Conservation (phyloP, 1,139 yeast species). For the Blastobotrys elegans region DNA sequence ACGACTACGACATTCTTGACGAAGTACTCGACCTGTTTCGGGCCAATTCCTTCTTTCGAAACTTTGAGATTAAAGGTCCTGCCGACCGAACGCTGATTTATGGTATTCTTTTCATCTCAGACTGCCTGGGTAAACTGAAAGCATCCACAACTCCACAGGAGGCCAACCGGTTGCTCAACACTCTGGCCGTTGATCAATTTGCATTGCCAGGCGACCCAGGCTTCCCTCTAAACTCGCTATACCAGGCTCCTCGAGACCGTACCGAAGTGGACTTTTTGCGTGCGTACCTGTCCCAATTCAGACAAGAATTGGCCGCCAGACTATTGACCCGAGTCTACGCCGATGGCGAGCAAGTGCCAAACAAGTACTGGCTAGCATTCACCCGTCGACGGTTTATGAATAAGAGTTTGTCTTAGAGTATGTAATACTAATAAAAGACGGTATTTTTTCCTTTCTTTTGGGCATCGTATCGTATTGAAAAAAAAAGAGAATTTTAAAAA, state of each 20-base stretch:
- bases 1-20: constrained; percentile 87
- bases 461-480: no score
- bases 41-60: constrained; percentile 93
- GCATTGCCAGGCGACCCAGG: constrained; percentile 93
- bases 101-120: constrained; percentile 88
- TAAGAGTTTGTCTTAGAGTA: constrained; percentile 44
- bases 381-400: constrained; percentile 95
- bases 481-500: not conserved
- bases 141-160: constrained; percentile 42
- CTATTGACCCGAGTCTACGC: constrained; percentile 66
- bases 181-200: constrained; percentile 81
- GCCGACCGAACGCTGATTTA: constrained; percentile 92
- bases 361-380: constrained; percentile 88
- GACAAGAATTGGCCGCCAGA: constrained; percentile 88
- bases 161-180: constrained; percentile 69
- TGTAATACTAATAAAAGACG: not conserved
- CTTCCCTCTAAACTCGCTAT: constrained; percentile 83
- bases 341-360: constrained; percentile 39
- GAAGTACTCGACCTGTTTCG: constrained; percentile 87
- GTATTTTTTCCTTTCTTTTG: not conserved
- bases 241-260: constrained; percentile 69
- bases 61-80: constrained; percentile 94
- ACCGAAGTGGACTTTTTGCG: constrained; percentile 75
- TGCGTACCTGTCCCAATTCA: constrained; percentile 79
- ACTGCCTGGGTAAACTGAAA: constrained; percentile 64